Evolutionary conservation across 2,329 filamentous ascomycete genomes (phyloP), one percentile per base, ranked within the genome.

Genomic region (Endothia cerciana): DNA sequence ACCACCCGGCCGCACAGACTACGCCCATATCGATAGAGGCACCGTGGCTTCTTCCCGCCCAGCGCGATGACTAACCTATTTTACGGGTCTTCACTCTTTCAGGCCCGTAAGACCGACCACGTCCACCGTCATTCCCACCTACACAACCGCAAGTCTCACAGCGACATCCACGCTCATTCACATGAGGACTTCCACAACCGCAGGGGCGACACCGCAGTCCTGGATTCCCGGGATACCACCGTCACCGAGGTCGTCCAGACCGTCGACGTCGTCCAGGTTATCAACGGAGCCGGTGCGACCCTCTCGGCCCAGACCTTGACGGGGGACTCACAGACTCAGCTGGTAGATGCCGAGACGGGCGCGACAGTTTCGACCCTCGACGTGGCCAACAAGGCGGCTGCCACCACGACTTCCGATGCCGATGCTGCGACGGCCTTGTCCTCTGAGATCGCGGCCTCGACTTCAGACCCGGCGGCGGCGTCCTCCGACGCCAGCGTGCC

Each of bases 181-280:
- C 65, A 72, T 49, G 65, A 69, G 49, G 67, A 73, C 43, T 69
- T 73, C 36, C 70, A 74, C 36, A 71, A 72, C 65, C 75, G 73
- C 67, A 69, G 74, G 71, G 43, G 62, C 63, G 67, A 70, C 58
- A 65, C 55, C 59, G 63, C 65, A 66, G 61, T 68, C 65, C 67
- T 69, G 69, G 72, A 73, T 65, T 68, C 73, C 51, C 59, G 68
- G 58, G 73, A 76, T 28, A 66, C 72, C 60, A 75, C 78, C 71
- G 75, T 84, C 71, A 82, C 79, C 17, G 75, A 77, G 67, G 77
- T 87, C 71, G 77, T 86, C 62, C 80, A 85, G 74, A 87, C 85
- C 70, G 75, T 87, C 69, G 85, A 84, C 33, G 77, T 87, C 73
- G 74, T 87, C 64, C 81, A 86, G 70, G 72, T 83, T 68, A 80